Base-by-base conservation (phyloP, 2,329 filamentous ascomycete species). In the Penicillium sp. region DNA sequence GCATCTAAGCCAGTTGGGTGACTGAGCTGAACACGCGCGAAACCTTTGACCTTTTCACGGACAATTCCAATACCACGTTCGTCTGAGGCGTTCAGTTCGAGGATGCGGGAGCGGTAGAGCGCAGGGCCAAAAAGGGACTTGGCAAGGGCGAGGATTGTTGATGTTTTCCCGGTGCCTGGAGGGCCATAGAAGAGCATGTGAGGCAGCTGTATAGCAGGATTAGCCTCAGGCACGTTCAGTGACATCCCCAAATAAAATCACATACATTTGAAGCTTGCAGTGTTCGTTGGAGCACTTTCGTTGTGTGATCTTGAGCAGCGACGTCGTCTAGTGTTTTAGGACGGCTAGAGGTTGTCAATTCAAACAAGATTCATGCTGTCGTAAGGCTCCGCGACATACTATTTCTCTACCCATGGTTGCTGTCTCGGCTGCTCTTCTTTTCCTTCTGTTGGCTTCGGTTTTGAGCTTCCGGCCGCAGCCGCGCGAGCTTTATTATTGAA, bases 151-250 rank as follows among this genome's bases (percentile, higher is more conserved):
- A 99, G 91, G 70, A 99, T 93, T 0, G 96, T 99, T 2, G 92
- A 97, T 1, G 95, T 99, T 82, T 99, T 99, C 70, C 95, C 95
- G 0, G 95, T 99, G 47, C 95, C 95, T 0, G 95, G 96, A 0
- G 96, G 95, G 4, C 95, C 95, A 76, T 99, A 99, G 84, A 98
- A 98, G 72, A 99, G 91, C 92, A 99, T 97, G 79, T 99, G 96
- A 3, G 95, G 95, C 45, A 99, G 90, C 88, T 91, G 66, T 30
- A 38, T 15, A 30, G 51, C 62, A 53, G 35, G 48, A 23, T 52
- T 23, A 47, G 30, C 45, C 35, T 50, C 29, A 11, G 26, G 44
- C 17, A 1, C 19, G 19, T 31, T 41, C n/a, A 4, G 26, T 17
- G 11, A 26, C 52, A 30, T 19, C 11, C 11, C 15, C 19, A 58